Conservation (phyloP, 257 asterid genomes). For the Solanum clarkiae region DNA sequence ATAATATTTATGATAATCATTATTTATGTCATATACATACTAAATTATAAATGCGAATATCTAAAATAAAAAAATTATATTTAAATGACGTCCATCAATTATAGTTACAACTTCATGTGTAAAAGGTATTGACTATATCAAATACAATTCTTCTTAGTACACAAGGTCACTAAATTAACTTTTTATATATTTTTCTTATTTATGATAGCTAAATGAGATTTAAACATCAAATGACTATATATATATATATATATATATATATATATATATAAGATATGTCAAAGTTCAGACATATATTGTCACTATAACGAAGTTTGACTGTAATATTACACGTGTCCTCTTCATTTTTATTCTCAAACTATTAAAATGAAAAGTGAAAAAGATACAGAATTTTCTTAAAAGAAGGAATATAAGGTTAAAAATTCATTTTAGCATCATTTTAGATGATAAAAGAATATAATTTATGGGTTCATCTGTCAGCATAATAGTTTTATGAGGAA, state of each 20-base stretch:
- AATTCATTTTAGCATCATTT: neutral
- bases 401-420: neutral
- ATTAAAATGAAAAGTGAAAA: neutral
- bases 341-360: neutral
- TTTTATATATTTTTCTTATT: too few species aligned
- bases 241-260: too few species aligned
- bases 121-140: neutral
- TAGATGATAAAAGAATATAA: conserved; percentile 28
- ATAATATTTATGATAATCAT: neutral
- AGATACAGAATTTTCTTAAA: neutral
- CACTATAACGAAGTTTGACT: neutral
- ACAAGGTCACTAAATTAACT: too few species aligned
- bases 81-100: too few species aligned
- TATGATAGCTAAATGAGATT: too few species aligned
- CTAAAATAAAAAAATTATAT: too few species aligned
- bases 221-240: too few species aligned
- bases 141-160: too few species aligned
- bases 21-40: too few species aligned
- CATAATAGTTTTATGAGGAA: conserved; percentile 12
- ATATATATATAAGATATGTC: too few species aligned
- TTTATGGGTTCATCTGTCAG: conserved; percentile 22
- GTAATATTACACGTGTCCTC: neutral
- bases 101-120: neutral
- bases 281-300: neutral
- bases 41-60: too few species aligned